Evolutionary conservation across 2,329 filamentous ascomycete species (phyloP).

Genomic region (Penicillium sp.): DNA sequence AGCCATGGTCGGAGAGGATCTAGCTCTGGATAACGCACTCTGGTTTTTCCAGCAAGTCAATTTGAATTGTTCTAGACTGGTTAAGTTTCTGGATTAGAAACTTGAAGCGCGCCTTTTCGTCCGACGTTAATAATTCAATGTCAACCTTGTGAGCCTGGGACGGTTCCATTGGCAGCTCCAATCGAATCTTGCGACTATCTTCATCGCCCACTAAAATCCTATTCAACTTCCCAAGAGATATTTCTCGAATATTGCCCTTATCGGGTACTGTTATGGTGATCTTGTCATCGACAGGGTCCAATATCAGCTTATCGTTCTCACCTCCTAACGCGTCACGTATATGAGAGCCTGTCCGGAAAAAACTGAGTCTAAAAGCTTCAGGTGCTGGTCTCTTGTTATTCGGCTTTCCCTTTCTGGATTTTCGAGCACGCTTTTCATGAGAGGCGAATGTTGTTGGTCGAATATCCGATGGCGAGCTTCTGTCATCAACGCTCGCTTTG

Average conservation of each 20-base stretch:
- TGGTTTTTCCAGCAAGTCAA: constrained; percentile 26
- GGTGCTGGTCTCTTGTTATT: not conserved
- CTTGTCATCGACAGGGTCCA: constrained; percentile 19
- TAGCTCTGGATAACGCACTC: constrained; percentile 29
- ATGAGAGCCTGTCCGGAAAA: constrained; percentile 30
- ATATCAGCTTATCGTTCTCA: constrained; percentile 19
- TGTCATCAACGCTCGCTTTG: constrained; percentile 6
- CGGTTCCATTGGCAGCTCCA: constrained; percentile 32
- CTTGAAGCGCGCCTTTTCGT: constrained; percentile 30
- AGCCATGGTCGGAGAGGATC: not conserved
- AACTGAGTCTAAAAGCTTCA: constrained; percentile 24
- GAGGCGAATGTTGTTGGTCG: constrained; percentile 34
- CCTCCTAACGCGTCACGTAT: constrained; percentile 14
- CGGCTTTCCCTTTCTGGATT: constrained; percentile 12
- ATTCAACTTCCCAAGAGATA: constrained; percentile 24
- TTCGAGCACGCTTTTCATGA: constrained; percentile 16
- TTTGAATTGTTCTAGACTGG: not conserved
- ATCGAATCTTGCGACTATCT: constrained; percentile 35
- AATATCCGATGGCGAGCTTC: constrained; percentile 40
- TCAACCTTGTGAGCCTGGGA: constrained; percentile 28
- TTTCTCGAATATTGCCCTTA: not conserved
- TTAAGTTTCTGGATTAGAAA: constrained; percentile 18
- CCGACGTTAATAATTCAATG: constrained; percentile 33
- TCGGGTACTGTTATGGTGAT: constrained; percentile 12
- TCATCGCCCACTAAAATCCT: constrained; percentile 26